Evolutionary conservation across 768 basidiomycete species (phyloP), one percentile per base, ranked within the genome.

Genomic region (Leccinum fibrillosum): DNA sequence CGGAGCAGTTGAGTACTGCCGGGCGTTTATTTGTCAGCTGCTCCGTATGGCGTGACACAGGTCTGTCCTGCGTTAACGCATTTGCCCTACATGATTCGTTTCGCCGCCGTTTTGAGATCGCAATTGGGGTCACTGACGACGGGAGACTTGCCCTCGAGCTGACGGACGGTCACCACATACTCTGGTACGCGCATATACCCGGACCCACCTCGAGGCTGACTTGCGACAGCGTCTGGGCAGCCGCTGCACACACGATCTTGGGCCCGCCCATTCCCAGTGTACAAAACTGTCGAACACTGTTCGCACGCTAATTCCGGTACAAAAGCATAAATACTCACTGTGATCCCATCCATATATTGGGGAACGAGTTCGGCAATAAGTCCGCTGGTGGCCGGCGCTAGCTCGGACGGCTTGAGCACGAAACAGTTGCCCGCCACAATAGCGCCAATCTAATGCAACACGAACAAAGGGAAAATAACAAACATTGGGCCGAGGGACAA

Each of bases 31-130:
- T 25, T 25, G 25, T 25, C 25, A 25, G 25, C 25, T 25, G 25
- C 25, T 25, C 25, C 25, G 25, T 25, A 25, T 25, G 25, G 82
- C 5, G 88, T 84, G 4, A 86, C 77, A 57, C 92, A 94, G 1
- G 85, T 85, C 75, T 92, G 82, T 2, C 92, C 92, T 0, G 82
- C 84, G 63, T 94, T 28, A 8, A 28, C 28, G 28, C 28, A 28
- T 28, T 91, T 91, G n/a, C 90, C 90, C 89, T 90, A 93, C 35
- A 92, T 69, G 47, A 94, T 77, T n/a, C 92, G 80, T 45, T 79
- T 80, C 3, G 89, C 89, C 0, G 86, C 79, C 5, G 78, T 73
- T 56, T 84, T 77, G 52, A 93, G 72, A 66, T 94, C 86, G 54
- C 82, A 84, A 21, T 75, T 78, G 0, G 37, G 79, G 69, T 92